These are phyloP conservation scores for Leccinum barrowsii DNA, from an alignment of 768 basidiomycete genomes.

Conservation along the genomic window DNA sequence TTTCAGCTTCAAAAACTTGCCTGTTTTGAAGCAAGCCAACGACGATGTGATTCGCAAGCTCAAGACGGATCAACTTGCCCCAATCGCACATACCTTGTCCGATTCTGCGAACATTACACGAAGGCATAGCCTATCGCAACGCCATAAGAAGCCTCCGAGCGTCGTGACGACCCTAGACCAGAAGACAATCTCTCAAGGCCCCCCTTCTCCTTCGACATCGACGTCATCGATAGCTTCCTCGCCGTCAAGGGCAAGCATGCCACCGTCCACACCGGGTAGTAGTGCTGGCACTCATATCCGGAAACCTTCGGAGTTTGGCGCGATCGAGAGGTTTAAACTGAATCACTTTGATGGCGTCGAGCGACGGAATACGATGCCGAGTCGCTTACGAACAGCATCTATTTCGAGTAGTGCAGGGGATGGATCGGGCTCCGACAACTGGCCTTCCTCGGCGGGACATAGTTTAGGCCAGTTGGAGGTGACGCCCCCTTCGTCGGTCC, in stretches of 20 bases:
- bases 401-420: slow-evolving; percentile 81
- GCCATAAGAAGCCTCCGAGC: slow-evolving; percentile 75
- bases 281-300: slow-evolving; percentile 56
- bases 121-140: slow-evolving; percentile 77
- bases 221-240: slow-evolving; percentile 90
- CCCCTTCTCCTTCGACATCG: slow-evolving; percentile 89
- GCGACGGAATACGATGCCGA: slow-evolving; percentile 81
- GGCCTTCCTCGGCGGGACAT: slow-evolving; percentile 56
- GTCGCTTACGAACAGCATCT: slow-evolving; percentile 82
- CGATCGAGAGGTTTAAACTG: slow-evolving; percentile 84
- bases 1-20: slow-evolving; percentile 97
- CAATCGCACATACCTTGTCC: slow-evolving; percentile 68
- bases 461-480: slow-evolving; percentile 50
- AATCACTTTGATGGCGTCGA: slow-evolving; percentile 75
- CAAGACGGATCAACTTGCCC: slow-evolving; percentile 84
- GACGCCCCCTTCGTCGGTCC: slow-evolving; percentile 82
- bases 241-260: slow-evolving; percentile 71
- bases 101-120: slow-evolving; percentile 57
- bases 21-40: slow-evolving; percentile 94
- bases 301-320: slow-evolving; percentile 87
- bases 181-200: slow-evolving; percentile 63
- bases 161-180: slow-evolving; percentile 70
- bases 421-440: slow-evolving; percentile 72
- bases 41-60: slow-evolving; percentile 97
- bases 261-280: slow-evolving; percentile 69